Percentiles rank a stretch among this genome's conserved stretches.
Conservation (phyloP, 2,329 filamentous ascomycete species). For the Sporothrix variecibatus region DNA sequence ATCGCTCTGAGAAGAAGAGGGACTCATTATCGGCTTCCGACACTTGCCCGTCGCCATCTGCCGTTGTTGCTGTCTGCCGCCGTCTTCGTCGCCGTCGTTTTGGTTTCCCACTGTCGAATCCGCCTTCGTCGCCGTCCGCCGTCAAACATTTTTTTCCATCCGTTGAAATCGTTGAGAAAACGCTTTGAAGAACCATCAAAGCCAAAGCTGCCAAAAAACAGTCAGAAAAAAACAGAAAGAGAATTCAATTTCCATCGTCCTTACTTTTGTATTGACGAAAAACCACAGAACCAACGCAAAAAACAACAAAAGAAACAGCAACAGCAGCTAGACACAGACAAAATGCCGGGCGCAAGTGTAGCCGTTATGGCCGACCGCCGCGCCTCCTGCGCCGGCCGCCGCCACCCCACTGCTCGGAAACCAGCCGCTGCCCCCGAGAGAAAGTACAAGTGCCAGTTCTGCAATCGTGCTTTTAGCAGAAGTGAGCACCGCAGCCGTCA, state of each 20-base stretch:
- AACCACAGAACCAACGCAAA: slow-evolving; percentile 2
- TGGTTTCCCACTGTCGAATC: slow-evolving; percentile 27
- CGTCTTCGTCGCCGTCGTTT: slow-evolving; percentile 36
- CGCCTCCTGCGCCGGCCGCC: slow-evolving; percentile 64
- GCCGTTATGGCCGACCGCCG: slow-evolving; percentile 63
- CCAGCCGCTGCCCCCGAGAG: slow-evolving; percentile 79
- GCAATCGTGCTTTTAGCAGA: slow-evolving; percentile 93
- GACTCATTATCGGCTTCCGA: slow-evolving; percentile 37
- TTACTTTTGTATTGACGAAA: background rate
- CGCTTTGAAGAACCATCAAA: background rate
- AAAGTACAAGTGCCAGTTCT: slow-evolving; percentile 99
- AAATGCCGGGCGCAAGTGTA: slow-evolving; percentile 72
- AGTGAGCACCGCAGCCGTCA: slow-evolving; percentile 97
- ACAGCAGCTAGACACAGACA: slow-evolving; percentile 39
- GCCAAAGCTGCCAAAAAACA: background rate
- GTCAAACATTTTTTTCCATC: background rate
- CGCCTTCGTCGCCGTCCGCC: slow-evolving; percentile 34
- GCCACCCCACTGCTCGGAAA: slow-evolving; percentile 74
- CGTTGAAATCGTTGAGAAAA: slow-evolving; percentile 3
- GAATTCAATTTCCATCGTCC: slow-evolving; percentile 4
- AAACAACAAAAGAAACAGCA: slow-evolving; percentile 18
- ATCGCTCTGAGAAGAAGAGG: slow-evolving; percentile 51
- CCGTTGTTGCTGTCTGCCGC: slow-evolving; percentile 31
- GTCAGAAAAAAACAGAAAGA: slow-evolving; percentile 1
- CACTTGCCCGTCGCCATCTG: slow-evolving; percentile 34